Percentiles rank a stretch among this genome's conserved stretches.
These are phyloP conservation scores for Funneliformis caledonium DNA, from an alignment of 371 early-diverging fungal species.

Conservation along the genomic window DNA sequence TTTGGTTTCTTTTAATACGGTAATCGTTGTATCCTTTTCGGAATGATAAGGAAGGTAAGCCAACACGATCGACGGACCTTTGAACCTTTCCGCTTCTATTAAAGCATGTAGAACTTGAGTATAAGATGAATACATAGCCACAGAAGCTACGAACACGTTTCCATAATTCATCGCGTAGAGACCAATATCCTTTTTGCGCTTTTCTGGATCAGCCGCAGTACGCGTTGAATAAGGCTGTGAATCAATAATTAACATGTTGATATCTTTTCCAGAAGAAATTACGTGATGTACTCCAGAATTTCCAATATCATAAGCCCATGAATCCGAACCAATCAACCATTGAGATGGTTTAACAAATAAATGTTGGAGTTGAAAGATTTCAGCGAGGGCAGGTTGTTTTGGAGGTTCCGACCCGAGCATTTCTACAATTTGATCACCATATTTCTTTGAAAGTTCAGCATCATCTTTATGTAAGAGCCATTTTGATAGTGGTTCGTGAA, in stretches of 20 bases:
- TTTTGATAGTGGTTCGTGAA: slow-evolving; percentile 64
- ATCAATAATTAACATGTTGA: slow-evolving; percentile 90
- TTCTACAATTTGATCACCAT: slow-evolving; percentile 52
- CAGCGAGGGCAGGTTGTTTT: slow-evolving; percentile 46
- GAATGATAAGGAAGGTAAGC: slow-evolving; percentile 78
- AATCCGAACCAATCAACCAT: slow-evolving; percentile 90
- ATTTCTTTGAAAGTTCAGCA: slow-evolving; percentile 59
- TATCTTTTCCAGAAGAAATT: slow-evolving; percentile 78
- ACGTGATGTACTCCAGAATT: slow-evolving; percentile 90
- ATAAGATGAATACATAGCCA: slow-evolving; percentile 84
- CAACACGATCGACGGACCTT: slow-evolving; percentile 89
- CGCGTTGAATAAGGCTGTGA: slow-evolving; percentile 76
- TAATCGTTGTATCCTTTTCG: slow-evolving; percentile 59
- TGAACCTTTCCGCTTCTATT: slow-evolving; percentile 86
- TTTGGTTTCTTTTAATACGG: slow-evolving; percentile 86
- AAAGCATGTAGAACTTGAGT: slow-evolving; percentile 86
- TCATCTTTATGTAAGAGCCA: slow-evolving; percentile 69
- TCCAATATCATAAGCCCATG: slow-evolving; percentile 86
- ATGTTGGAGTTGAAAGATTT: slow-evolving; percentile 50
- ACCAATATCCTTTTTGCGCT: slow-evolving; percentile 92
- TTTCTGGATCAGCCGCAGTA: slow-evolving; percentile 51
- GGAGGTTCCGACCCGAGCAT: slow-evolving; percentile 48
- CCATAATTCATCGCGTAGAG: slow-evolving; percentile 95
- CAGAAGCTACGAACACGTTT: slow-evolving; percentile 85
- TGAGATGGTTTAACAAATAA: slow-evolving; percentile 66